Percentiles rank a stretch among this genome's conserved stretches.
Evolutionary conservation across 2,329 filamentous ascomycete species (phyloP).

Genomic region (Juglanconis oblonga): DNA sequence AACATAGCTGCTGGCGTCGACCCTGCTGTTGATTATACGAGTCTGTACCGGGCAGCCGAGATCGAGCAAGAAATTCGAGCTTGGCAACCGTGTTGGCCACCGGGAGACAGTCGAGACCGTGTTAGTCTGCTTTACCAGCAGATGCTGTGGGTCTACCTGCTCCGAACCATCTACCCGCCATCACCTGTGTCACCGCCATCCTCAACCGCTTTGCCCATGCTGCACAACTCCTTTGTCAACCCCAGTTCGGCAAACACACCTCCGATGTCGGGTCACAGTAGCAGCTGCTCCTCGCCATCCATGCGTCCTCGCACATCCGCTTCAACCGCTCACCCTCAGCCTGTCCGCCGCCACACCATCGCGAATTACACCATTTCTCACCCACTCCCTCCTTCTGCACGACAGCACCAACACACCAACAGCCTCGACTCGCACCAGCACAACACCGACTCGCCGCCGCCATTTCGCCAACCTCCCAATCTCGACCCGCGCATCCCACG

Average conservation of each 20-base stretch:
- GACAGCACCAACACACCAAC: constrained; percentile 18
- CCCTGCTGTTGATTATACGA: constrained; percentile 70
- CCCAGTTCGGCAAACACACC: constrained; percentile 24
- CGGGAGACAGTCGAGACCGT: constrained; percentile 53
- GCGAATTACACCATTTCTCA: constrained; percentile 22
- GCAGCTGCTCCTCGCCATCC: constrained; percentile 33
- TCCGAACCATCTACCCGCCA: constrained; percentile 59
- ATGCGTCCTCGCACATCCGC: constrained; percentile 21
- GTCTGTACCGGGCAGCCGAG: constrained; percentile 68
- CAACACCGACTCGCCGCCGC: constrained; percentile 41
- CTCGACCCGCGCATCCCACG: constrained; percentile 50
- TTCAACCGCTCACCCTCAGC: constrained; percentile 12
- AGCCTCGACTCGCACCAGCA: constrained; percentile 20
- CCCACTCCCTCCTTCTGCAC: constrained; percentile 16
- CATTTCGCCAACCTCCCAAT: constrained; percentile 44
- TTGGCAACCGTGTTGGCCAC: constrained; percentile 66
- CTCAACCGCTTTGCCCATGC: constrained; percentile 18
- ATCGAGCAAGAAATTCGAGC: constrained; percentile 72
- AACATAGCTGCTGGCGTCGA: constrained; percentile 62
- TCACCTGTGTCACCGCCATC: constrained; percentile 20
- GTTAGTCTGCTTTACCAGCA: constrained; percentile 61
- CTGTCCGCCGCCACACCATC: constrained; percentile 24
- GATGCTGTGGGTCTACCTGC: constrained; percentile 65
- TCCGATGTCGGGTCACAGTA: constrained; percentile 28
- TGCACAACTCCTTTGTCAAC: constrained; percentile 18